Conservation (phyloP, 371 early-diverging fungal species). For the Parasitella parasitica region DNA sequence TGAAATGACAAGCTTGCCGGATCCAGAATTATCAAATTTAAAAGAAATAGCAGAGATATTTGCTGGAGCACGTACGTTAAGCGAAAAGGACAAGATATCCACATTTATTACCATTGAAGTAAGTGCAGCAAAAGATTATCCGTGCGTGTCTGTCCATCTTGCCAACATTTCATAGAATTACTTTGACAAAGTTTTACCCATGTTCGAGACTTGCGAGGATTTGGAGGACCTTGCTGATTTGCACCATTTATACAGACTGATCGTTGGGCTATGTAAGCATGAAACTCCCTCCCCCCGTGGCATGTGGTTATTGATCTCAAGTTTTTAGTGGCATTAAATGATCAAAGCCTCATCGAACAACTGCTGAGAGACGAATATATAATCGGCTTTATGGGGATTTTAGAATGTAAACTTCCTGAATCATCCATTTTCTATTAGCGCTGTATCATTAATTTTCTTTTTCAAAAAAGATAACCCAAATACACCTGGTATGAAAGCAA, state of each 20-base stretch:
- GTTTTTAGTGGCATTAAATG: slow-evolving; percentile 36
- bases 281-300: too few relatives aligned
- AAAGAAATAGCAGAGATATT: slow-evolving; percentile 59
- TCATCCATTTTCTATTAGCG: too few relatives aligned
- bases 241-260: slow-evolving; percentile 68
- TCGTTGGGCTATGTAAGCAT: slow-evolving; percentile 69
- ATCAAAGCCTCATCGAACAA: slow-evolving; percentile 63
- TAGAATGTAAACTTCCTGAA: slow-evolving; percentile 67
- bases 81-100: slow-evolving; percentile 54
- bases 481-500: slow-evolving; percentile 63
- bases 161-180: slow-evolving; percentile 50
- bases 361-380: slow-evolving; percentile 75
- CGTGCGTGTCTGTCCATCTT: too few relatives aligned
- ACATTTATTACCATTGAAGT: slow-evolving; percentile 50
- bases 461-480: slow-evolving; percentile 66
- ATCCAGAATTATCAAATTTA: slow-evolving; percentile 65
- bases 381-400: slow-evolving; percentile 67
- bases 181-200: slow-evolving; percentile 66
- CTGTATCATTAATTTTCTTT: too few relatives aligned
- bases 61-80: slow-evolving; percentile 38
- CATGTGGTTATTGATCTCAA: background rate
- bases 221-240: slow-evolving; percentile 74
- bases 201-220: slow-evolving; percentile 84
- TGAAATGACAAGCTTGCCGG: slow-evolving; percentile 42
- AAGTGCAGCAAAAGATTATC: too few relatives aligned